These are phyloP conservation scores for Pleurotus cornucopiae DNA, from an alignment of 768 basidiomycete species.

Conservation along the genomic window DNA sequence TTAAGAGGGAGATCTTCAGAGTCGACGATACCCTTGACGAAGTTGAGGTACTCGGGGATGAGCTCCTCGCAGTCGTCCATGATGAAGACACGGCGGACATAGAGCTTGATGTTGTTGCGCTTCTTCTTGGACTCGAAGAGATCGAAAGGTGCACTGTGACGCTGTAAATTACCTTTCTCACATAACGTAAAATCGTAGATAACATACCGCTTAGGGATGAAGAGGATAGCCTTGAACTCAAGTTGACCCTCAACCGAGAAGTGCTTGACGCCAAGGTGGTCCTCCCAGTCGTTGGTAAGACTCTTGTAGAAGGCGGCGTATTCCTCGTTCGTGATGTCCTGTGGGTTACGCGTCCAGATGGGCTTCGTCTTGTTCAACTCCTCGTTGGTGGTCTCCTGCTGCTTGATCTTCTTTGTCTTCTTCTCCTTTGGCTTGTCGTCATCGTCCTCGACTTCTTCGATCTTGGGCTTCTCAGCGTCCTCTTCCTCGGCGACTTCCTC, in stretches of 20 bases:
- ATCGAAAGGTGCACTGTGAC: slow-evolving; percentile 87
- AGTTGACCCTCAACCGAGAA: slow-evolving; percentile 99
- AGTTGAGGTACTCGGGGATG: slow-evolving; percentile 99
- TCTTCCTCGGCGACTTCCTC: slow-evolving; percentile 72
- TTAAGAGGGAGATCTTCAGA: slow-evolving; percentile 99
- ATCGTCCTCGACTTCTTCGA: slow-evolving; percentile 81
- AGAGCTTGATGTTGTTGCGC: slow-evolving; percentile 99
- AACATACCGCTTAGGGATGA: slow-evolving; percentile 87
- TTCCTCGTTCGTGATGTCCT: slow-evolving; percentile 89
- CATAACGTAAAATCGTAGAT: background rate
- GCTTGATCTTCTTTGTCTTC: slow-evolving; percentile 94
- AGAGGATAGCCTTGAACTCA: slow-evolving; percentile 99
- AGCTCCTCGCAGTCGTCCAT: slow-evolving; percentile 99
- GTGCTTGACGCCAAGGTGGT: slow-evolving; percentile 99
- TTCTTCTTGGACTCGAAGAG: slow-evolving; percentile 99
- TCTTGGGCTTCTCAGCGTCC: slow-evolving; percentile 72
- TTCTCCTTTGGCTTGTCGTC: slow-evolving; percentile 84
- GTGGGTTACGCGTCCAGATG: slow-evolving; percentile 98
- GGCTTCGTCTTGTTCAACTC: slow-evolving; percentile 99
- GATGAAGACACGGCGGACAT: slow-evolving; percentile 99
- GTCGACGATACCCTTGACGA: slow-evolving; percentile 99
- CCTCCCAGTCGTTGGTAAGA: slow-evolving; percentile 99
- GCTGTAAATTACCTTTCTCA: slow-evolving; percentile 7
- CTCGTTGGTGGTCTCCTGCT: slow-evolving; percentile 82
- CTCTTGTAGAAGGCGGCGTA: slow-evolving; percentile 99